These are phyloP conservation scores for Esteya vermicola DNA, from an alignment of 2,329 filamentous ascomycete genomes.

Conservation along the genomic window DNA sequence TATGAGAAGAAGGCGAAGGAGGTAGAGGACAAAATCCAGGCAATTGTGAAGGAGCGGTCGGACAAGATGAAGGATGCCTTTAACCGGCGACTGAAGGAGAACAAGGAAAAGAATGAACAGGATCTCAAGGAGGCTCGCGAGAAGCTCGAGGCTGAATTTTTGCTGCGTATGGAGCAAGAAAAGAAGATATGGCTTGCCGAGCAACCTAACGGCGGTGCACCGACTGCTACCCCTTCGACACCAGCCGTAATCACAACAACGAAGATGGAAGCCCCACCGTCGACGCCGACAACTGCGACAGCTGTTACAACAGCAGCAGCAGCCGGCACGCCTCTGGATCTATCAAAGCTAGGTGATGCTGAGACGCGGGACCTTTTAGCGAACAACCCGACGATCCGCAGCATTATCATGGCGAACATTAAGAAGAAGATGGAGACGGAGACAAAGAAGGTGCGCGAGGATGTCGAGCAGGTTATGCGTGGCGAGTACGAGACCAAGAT, in stretches of 20 bases:
- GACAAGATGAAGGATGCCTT: constrained; percentile 56
- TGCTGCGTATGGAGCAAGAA: constrained; percentile 45
- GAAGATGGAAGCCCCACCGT: constrained; percentile 11
- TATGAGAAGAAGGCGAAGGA: constrained; percentile 49
- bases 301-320: too few species aligned
- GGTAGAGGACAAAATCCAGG: constrained; percentile 47
- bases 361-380: constrained; percentile 42
- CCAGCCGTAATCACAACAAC: background rate
- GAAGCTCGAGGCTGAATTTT: constrained; percentile 30
- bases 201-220: constrained; percentile 17
- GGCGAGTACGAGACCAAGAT: constrained; percentile 39
- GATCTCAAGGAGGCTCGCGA: constrained; percentile 37
- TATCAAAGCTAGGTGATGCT: constrained; percentile 36
- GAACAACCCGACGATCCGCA: constrained; percentile 41
- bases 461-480: constrained; percentile 32
- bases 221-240: background rate
- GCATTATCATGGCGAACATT: constrained; percentile 46
- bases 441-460: constrained; percentile 43
- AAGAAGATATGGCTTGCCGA: constrained; percentile 48
- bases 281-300: constrained; percentile 11
- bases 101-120: constrained; percentile 36
- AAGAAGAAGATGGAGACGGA: constrained; percentile 57
- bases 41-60: constrained; percentile 48
- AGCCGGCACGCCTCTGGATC: too few species aligned
- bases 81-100: constrained; percentile 57